Base-by-base conservation (phyloP, 306 rosid species). In the Trifolium pratense region DNA sequence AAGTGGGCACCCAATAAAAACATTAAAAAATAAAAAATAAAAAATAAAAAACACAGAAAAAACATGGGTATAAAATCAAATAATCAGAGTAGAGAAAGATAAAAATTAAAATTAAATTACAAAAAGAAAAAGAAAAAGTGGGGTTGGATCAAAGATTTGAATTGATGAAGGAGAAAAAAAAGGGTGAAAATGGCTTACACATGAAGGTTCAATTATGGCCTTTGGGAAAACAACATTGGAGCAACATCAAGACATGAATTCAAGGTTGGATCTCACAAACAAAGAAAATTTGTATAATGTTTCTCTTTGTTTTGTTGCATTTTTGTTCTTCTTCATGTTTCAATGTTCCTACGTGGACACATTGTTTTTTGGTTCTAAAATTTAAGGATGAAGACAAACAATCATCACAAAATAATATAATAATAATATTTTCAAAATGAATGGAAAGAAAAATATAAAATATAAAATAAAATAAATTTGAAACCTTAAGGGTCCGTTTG, bases 211-310 rank as follows among this genome's bases (percentile, higher is more conserved):
- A 83, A 82, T 72, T 65, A 62, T 77, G 80, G 80, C 43, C 71
- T 73, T 73, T 79, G 70, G 79, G 74, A 68, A 75, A 83, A 76
- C 89, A 87, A 84, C 96, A 86, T 82, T 73, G 88, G 87, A 80
- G 91, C 77, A 88, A 59, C 56, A 59, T 78, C 32, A 55, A 82
- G 69, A 84, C 51, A 77, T 17, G 61, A 56, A 66, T n/a, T 63
- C 72, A 66, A 70, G 63, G 59, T 72, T 63, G 77, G 87, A 80
- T 84, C 82, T 45, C 37, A 11, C 62, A 40, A 3, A 42, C 61
- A 69, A 57, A 62, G 18, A 59, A 37, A 45, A 36, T 36, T 36
- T 18, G 6, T 3, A 42, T 10, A 42, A n/a, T n/a, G 20, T 39
- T 57, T 76, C 75, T 45, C 70, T 82, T 62, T 73, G 56, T 52